Base-by-base conservation (phyloP, 2,329 filamentous ascomycete species). In the Cytospora mali region DNA sequence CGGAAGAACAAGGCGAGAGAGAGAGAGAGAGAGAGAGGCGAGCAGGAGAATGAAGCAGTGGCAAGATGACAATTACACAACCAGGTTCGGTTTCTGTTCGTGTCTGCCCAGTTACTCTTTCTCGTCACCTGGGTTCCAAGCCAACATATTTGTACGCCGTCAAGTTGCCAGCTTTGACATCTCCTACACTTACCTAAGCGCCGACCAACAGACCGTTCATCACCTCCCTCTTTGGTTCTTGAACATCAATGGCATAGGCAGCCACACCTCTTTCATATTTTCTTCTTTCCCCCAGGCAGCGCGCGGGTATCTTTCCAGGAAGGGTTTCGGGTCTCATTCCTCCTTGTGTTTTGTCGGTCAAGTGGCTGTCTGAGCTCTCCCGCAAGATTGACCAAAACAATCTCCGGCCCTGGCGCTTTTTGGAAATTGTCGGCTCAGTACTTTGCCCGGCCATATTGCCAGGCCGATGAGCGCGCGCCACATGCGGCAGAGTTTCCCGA, bases 401-500 rank as follows among this genome's bases (percentile, higher is more conserved):
- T 18, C 21, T 28, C 46, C 7, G 21, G n/a, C 21, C 55, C 49
- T 16, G 49, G 33, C 54, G 50, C 23, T 35, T 58, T n/a, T n/a
- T 23, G 27, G 7, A 55, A 18, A 21, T 18, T 27, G 27, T 27
- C 46, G 49, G 52, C 57, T 48, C 57, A 60, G 25, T 28, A 18
- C 25, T 29, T 46, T 52, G 62, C 39, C 51, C 46, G 33, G 25
- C 42, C 55, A 33, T 2, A 23, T 27, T 35, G 39, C 14, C 29
- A 31, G 55, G 21, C 55, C 55, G 13, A 16, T 50, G 50, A 55
- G 61, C 61, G 61, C 61, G 61, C 61, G 55, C 61, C 61, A 63
- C 55, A 31, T 63, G 56, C 57, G 14, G 54, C 62, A 60, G 46
- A 35, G 13, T 23, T 23, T 14, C 52, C 57, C 31, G 33, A 31